phyloP scores from a whole-genome alignment of 2,329 filamentous ascomycete species.

The Fusarium armeniacum region DNA sequence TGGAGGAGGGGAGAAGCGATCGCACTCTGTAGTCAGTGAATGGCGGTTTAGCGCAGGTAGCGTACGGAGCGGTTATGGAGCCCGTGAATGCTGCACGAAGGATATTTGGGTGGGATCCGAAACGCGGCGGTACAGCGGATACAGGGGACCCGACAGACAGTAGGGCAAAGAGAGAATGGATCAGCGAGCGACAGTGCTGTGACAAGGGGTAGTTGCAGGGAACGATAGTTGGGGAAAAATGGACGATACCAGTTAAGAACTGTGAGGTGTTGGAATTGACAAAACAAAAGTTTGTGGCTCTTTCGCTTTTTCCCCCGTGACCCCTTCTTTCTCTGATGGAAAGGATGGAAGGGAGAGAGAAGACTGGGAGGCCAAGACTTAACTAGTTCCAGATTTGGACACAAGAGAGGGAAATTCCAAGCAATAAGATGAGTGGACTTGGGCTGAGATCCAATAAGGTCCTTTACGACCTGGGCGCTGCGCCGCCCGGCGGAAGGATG shows the following conservation, averaged over 20 bases:
- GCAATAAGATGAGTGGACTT: constrained; percentile 37
- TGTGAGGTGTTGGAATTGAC: constrained; percentile 27
- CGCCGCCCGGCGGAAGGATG: constrained; percentile 22
- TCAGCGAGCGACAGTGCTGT: constrained; percentile 43
- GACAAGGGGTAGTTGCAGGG: constrained; percentile 38
- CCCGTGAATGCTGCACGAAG: constrained; percentile 32
- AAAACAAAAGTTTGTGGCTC: constrained; percentile 5
- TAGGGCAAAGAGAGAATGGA: constrained; percentile 27
- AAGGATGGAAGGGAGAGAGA: constrained; percentile 31
- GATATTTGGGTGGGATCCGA: constrained; percentile 44
- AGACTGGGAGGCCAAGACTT: constrained; percentile 29
- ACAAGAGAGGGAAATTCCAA: constrained; percentile 34
- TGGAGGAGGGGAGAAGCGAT: constrained; percentile 37
- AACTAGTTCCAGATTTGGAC: constrained; percentile 31
- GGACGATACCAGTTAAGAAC: constrained; percentile 20
- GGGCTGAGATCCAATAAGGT: constrained; percentile 24
- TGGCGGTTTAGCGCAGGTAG: constrained; percentile 29
- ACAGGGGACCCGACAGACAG: constrained; percentile 22
- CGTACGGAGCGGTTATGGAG: constrained; percentile 19
- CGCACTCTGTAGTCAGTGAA: constrained; percentile 31
- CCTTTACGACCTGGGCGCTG: constrained; percentile 37
- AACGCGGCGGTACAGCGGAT: constrained; percentile 39
- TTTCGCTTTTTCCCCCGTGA: background rate
- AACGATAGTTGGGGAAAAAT: constrained; percentile 24
- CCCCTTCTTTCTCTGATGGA: constrained; percentile 3